These are phyloP conservation scores for Rutidosis leptorrhynchoides DNA, from an alignment of 129 eudicot genomes.

Conservation along the genomic window DNA sequence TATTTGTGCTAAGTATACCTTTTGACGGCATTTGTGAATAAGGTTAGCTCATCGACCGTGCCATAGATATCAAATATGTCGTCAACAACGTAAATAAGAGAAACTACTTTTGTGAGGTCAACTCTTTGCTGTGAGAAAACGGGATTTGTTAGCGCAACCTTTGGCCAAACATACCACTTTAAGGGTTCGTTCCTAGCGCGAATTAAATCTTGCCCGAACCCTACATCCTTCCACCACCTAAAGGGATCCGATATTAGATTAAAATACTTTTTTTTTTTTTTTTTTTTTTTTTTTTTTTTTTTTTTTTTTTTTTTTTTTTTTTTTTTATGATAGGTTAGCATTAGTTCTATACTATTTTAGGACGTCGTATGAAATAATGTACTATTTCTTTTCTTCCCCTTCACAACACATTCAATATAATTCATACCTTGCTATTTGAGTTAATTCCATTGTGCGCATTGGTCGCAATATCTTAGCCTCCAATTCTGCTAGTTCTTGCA, in stretches of 20 bases:
- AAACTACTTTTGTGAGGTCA: constrained; percentile 47
- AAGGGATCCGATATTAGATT: no score
- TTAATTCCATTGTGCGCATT: constrained; percentile 31
- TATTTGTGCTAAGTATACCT: constrained; percentile 23
- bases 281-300: no score
- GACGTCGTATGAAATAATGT: no score
- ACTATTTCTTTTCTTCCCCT: no score
- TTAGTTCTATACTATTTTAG: no score
- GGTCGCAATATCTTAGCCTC: constrained; percentile 23
- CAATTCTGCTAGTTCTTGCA: constrained; percentile 38
- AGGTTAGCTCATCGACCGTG: constrained; percentile 33
- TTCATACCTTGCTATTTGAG: constrained; percentile 36
- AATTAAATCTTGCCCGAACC: constrained; percentile 34
- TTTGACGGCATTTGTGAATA: constrained; percentile 48
- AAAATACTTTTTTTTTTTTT: no score
- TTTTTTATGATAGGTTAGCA: no score
- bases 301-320: no score
- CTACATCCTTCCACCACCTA: constrained; percentile 56
- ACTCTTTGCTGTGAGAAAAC: constrained; percentile 32
- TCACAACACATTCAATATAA: no score
- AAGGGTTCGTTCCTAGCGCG: constrained; percentile 51
- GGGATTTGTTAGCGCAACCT: constrained; percentile 41
- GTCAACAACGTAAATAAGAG: constrained; percentile 50
- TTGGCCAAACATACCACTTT: constrained; percentile 61
- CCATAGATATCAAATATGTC: constrained; percentile 64